Evolutionary conservation across 352 stramenopile species (phyloP).

Genomic region (Phytophthora aleatoria): DNA sequence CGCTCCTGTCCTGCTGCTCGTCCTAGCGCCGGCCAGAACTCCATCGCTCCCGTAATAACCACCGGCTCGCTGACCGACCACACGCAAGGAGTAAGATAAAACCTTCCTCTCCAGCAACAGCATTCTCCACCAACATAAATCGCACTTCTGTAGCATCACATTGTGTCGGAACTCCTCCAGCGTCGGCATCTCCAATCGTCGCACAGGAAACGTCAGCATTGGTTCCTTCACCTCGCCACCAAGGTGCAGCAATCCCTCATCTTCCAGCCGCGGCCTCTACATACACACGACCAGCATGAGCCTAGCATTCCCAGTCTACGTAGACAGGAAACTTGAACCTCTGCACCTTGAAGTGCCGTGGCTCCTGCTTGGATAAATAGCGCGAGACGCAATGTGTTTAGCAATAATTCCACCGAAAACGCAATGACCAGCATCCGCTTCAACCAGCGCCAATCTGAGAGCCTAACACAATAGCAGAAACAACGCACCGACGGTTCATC

Average conservation of each 20-base stretch:
- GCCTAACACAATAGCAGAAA: constrained; percentile 3
- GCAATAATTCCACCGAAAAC: constrained; percentile 23
- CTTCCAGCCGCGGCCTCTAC: constrained; percentile 28
- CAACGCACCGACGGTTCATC: constrained; percentile 10
- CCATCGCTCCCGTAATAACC: constrained; percentile 80
- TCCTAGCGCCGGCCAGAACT: constrained; percentile 83
- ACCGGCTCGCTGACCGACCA: constrained; percentile 51
- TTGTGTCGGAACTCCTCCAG: constrained; percentile 56
- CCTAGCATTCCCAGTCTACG: not conserved
- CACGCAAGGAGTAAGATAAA: constrained; percentile 6
- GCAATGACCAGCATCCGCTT: constrained; percentile 21
- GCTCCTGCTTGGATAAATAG: constrained; percentile 28
- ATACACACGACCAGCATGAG: constrained; percentile 8
- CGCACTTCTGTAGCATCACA: constrained; percentile 65
- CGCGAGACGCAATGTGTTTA: constrained; percentile 31
- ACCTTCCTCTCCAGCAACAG: not conserved
- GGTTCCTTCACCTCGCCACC: constrained; percentile 7
- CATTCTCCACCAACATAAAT: not conserved
- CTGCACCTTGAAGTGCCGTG: constrained; percentile 30
- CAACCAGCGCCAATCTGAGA: constrained; percentile 4
- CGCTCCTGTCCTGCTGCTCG: constrained; percentile 29
- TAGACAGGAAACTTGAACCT: constrained; percentile 2
- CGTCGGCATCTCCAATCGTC: constrained; percentile 56
- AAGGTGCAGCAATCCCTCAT: not conserved
- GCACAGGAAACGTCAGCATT: constrained; percentile 42